phyloP scores from a whole-genome alignment of 306 rosid genomes.

The Acacia confusa region DNA sequence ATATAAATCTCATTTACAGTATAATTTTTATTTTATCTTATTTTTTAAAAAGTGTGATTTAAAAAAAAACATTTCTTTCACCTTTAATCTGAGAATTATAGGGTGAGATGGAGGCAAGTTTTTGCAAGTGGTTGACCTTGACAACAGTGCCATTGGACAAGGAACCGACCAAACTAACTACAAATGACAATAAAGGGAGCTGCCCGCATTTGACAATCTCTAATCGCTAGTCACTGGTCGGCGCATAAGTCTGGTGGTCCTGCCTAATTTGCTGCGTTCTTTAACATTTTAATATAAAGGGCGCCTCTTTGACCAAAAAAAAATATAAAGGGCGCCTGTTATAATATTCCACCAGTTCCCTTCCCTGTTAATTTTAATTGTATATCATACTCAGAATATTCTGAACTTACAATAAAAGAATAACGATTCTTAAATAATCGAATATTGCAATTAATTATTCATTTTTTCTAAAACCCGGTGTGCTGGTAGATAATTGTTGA shows the following conservation, averaged over 20 bases:
- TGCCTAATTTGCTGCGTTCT: not conserved
- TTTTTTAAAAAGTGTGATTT: no score
- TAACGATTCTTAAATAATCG: no score
- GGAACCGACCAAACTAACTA: conserved; percentile 33
- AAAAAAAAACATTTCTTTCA: no score
- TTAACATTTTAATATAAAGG: not conserved
- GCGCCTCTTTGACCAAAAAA: no score
- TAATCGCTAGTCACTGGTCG: conserved; percentile 8
- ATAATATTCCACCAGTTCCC: no score
- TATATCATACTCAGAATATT: not conserved
- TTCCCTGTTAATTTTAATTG: no score
- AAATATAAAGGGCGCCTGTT: not conserved
- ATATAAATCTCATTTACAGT: no score
- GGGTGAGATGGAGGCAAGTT: not conserved
- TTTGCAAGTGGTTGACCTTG: conserved; percentile 22
- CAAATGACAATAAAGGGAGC: not conserved
- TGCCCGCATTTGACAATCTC: not conserved
- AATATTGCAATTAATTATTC: not conserved
- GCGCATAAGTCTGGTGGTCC: not conserved
- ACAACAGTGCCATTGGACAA: conserved; percentile 27
- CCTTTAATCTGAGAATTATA: no score
- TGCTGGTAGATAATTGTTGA: no score
- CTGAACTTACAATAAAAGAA: not conserved
- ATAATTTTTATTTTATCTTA: no score
- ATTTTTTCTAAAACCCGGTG: no score